Evolutionary conservation across 2,329 filamentous ascomycete genomes (phyloP).

Genomic region (Cladosporium velox): DNA sequence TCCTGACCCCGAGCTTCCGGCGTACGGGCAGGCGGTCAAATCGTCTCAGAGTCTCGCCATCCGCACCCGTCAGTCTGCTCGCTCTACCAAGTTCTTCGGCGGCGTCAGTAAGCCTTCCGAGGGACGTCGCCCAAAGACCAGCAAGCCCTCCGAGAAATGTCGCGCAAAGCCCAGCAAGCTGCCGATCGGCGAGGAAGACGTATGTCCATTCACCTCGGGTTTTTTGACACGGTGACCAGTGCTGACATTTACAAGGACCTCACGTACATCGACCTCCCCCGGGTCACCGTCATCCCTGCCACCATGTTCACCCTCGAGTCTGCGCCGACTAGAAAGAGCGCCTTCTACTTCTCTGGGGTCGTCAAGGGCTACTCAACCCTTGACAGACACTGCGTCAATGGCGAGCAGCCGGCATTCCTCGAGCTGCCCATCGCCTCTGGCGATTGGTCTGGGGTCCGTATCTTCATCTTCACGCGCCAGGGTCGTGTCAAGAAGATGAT

Average conservation of each 20-base stretch:
- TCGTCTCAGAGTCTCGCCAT: too few species aligned
- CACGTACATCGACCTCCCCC: too few species aligned
- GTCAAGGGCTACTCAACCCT: not conserved
- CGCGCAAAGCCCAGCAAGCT: not conserved
- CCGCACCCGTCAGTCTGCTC: not conserved
- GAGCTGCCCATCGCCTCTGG: not conserved
- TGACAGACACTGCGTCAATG: not conserved
- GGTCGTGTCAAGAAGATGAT: too few species aligned
- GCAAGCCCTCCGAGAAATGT: not conserved
- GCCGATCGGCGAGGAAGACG: not conserved
- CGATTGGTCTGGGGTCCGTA: not conserved
- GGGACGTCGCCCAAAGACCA: too few species aligned
- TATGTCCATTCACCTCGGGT: not conserved
- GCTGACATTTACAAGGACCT: not conserved
- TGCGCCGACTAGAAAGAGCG: not conserved
- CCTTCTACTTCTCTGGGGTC: not conserved
- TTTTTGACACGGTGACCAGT: not conserved
- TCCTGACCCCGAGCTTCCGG: too few species aligned
- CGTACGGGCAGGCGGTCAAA: too few species aligned
- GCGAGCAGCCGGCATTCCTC: not conserved
- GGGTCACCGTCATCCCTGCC: not conserved
- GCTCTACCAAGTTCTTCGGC: not conserved
- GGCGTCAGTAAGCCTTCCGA: too few species aligned
- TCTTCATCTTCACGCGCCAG: not conserved
- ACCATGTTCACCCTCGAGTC: not conserved